A percentile compares a stretch with the other conserved stretches of the same genome.
phyloP scores from a whole-genome alignment of 768 basidiomycete species.

The Trametopsis cervina region DNA sequence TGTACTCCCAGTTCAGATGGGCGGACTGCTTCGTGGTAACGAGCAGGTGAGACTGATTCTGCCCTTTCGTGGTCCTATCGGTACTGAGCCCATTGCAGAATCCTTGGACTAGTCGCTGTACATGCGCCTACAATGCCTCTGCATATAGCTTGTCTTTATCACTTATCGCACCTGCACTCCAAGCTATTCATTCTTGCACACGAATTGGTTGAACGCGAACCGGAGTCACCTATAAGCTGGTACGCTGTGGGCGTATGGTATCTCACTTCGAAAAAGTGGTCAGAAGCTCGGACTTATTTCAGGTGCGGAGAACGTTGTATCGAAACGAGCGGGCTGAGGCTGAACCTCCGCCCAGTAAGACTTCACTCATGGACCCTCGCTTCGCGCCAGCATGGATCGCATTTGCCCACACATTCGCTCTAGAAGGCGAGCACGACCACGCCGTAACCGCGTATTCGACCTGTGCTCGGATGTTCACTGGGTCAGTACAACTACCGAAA shows the following conservation, averaged over 20 bases:
- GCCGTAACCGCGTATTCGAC: slow-evolving; percentile 98
- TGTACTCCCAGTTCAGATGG: slow-evolving; percentile 86
- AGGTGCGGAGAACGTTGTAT: too few species aligned
- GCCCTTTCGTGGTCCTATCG: not conserved
- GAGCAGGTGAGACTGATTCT: slow-evolving; percentile 42
- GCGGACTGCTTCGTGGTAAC: slow-evolving; percentile 93
- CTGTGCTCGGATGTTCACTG: slow-evolving; percentile 89
- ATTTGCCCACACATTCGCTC: slow-evolving; percentile 94
- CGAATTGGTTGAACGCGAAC: slow-evolving; percentile 90
- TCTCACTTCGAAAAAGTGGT: slow-evolving; percentile 78
- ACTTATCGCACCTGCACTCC: slow-evolving; percentile 85
- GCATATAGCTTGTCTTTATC: slow-evolving; percentile 98
- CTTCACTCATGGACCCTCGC: slow-evolving; percentile 91
- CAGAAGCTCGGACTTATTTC: slow-evolving; percentile 90
- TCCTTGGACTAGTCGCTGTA: slow-evolving; percentile 75
- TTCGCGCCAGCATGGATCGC: slow-evolving; percentile 97
- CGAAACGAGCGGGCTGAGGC: too few species aligned
- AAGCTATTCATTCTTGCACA: slow-evolving; percentile 95
- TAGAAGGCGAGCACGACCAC: slow-evolving; percentile 98
- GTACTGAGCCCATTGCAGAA: slow-evolving; percentile 40
- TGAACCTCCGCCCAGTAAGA: too few species aligned
- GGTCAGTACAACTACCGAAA: slow-evolving; percentile 42
- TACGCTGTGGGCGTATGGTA: slow-evolving; percentile 99
- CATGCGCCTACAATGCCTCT: slow-evolving; percentile 88
- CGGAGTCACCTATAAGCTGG: slow-evolving; percentile 92